Evolutionary conservation across 1,284 basidiomycete species (phyloP).

Genomic region (Fomitopsis palustris): DNA sequence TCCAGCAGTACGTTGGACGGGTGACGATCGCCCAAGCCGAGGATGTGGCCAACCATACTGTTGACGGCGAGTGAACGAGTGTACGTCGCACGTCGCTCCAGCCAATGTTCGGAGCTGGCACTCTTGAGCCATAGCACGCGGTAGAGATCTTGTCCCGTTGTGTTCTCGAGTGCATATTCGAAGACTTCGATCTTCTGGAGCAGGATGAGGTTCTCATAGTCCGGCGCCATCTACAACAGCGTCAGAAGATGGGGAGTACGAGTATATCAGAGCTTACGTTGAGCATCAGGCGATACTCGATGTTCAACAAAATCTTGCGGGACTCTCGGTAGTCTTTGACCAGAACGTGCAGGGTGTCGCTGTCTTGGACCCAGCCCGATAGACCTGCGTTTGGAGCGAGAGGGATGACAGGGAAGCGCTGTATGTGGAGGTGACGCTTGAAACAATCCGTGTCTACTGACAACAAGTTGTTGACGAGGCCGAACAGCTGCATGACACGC

Average conservation of each 20-base stretch:
- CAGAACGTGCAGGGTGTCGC: constrained; percentile 96
- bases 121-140: constrained; percentile 97
- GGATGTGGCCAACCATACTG: constrained; percentile 96
- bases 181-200: constrained; percentile 99
- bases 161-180: constrained; percentile 98
- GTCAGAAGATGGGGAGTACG: neutral
- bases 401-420: constrained; percentile 92
- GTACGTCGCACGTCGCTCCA: constrained; percentile 96
- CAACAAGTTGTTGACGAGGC: constrained; percentile 93
- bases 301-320: constrained; percentile 95
- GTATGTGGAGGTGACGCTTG: constrained; percentile 94
- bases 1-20: constrained; percentile 95
- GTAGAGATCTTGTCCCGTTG: constrained; percentile 98
- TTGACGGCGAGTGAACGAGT: constrained; percentile 94
- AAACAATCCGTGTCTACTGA: constrained; percentile 93
- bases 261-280: constrained; percentile 49
- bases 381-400: constrained; percentile 96
- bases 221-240: constrained; percentile 87
- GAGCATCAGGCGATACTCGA: constrained; percentile 97
- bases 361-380: constrained; percentile 94
- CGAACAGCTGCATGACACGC: constrained; percentile 98
- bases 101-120: constrained; percentile 94
- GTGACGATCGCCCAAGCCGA: constrained; percentile 98
- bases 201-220: constrained; percentile 93
- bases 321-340: constrained; percentile 96